phyloP scores from a whole-genome alignment of 352 stramenopile species.

The Aphanomyces invadans region DNA sequence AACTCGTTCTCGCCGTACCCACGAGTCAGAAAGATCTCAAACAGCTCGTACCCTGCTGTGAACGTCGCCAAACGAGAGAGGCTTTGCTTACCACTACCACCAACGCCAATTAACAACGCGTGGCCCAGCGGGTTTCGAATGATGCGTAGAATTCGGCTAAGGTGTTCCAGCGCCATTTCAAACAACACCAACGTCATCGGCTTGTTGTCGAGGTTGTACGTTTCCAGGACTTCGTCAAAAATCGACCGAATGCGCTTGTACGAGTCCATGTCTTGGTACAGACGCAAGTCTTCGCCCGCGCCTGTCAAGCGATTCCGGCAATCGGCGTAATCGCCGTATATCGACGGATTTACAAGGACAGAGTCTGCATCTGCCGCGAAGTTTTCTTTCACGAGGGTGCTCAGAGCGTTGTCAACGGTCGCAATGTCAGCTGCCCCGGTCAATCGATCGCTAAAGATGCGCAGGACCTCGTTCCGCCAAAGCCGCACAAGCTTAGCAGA shows the following conservation, averaged over 20 bases:
- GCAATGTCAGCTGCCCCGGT: conserved; percentile 78
- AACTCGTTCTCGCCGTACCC: conserved; percentile 93
- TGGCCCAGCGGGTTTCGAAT: conserved; percentile 89
- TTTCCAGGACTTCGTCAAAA: conserved; percentile 91
- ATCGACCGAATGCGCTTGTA: conserved; percentile 86
- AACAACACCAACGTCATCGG: conserved; percentile 94
- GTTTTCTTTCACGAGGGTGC: conserved; percentile 52
- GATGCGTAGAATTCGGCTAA: conserved; percentile 89
- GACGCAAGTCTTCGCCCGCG: conserved; percentile 63
- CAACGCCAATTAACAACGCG: conserved; percentile 90
- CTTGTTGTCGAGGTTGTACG: conserved; percentile 93
- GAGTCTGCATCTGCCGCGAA: conserved; percentile 63
- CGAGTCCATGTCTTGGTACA: conserved; percentile 92
- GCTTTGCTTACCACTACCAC: conserved; percentile 92
- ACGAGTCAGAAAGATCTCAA: conserved; percentile 91
- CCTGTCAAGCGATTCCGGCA: conserved; percentile 65
- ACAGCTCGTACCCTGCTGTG: conserved; percentile 89
- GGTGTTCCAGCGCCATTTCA: conserved; percentile 92
- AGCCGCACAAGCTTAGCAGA: conserved; percentile 74
- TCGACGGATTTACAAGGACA: conserved; percentile 68
- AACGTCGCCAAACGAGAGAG: conserved; percentile 88
- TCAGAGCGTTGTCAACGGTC: conserved; percentile 77
- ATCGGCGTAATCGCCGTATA: conserved; percentile 92
- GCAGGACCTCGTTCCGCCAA: conserved; percentile 90
- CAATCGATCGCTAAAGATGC: conserved; percentile 91